A percentile compares a stretch with the other conserved stretches of the same genome.
These are phyloP conservation scores for Thymus quinquecostatus DNA, from an alignment of 257 asterid genomes.

Conservation along the genomic window DNA sequence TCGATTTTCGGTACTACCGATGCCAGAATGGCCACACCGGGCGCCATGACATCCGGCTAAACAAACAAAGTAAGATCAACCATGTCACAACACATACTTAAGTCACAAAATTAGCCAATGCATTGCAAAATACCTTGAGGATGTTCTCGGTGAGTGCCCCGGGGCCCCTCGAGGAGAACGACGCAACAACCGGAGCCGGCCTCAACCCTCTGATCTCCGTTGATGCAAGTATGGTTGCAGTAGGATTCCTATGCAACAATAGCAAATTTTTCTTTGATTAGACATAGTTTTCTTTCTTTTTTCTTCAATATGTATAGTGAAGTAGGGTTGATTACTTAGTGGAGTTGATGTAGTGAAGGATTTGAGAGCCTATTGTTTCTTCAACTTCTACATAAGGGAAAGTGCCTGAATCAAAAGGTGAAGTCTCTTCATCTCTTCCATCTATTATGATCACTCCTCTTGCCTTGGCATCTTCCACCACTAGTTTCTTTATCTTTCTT, in stretches of 20 bases:
- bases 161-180: constrained; percentile 81
- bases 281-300: neutral
- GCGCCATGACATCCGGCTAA: constrained; percentile 81
- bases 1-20: constrained; percentile 46
- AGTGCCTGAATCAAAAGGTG: constrained; percentile 64
- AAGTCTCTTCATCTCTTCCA: constrained; percentile 28
- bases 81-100: neutral
- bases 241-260: constrained; percentile 48
- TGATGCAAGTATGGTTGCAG: constrained; percentile 62
- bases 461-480: constrained; percentile 63
- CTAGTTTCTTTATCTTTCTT: constrained; percentile 56
- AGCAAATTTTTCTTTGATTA: neutral
- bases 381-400: constrained; percentile 66
- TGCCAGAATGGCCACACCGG: constrained; percentile 77
- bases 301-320: neutral
- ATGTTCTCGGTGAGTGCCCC: constrained; percentile 57
- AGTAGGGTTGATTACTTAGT: constrained; percentile 44
- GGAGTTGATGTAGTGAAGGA: constrained; percentile 66
- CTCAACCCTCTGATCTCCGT: constrained; percentile 38
- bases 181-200: constrained; percentile 75
- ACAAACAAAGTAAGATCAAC: neutral
- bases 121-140: constrained; percentile 51
- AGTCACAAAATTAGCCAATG: neutral
- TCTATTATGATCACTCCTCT: constrained; percentile 65
- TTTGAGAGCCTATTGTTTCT: constrained; percentile 38